Evolutionary conservation across 176 grass and related monocot species (phyloP).

Genomic region (Oryza australiensis): DNA sequence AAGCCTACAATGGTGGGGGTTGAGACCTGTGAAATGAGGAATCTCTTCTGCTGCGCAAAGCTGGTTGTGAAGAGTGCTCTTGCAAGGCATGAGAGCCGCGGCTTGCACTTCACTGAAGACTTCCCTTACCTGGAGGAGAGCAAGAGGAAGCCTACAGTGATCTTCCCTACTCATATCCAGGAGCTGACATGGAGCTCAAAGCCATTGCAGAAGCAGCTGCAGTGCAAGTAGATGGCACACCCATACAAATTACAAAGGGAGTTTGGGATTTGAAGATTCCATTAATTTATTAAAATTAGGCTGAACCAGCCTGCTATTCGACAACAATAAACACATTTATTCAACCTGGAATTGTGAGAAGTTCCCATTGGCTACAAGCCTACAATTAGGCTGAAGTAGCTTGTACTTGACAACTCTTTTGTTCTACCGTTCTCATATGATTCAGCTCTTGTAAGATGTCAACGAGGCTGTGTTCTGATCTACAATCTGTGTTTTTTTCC

Average conservation of each 20-base stretch:
- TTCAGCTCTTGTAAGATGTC: conserved; percentile 30
- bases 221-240: conserved; percentile 45
- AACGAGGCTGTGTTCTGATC: conserved; percentile 15
- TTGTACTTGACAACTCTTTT: background rate
- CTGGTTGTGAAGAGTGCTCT: conserved; percentile 85
- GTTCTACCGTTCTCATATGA: conserved; percentile 18
- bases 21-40: conserved; percentile 87
- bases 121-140: conserved; percentile 94
- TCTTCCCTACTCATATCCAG: conserved; percentile 67
- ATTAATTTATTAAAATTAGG: conserved; percentile 21
- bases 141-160: conserved; percentile 89
- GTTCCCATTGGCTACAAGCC: background rate
- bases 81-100: conserved; percentile 78
- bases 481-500: background rate
- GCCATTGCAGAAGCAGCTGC: conserved; percentile 79
- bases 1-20: conserved; percentile 75
- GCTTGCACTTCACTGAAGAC: conserved; percentile 94
- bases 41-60: conserved; percentile 89
- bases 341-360: conserved; percentile 10
- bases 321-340: conserved; percentile 4
- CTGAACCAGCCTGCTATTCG: conserved; percentile 1
- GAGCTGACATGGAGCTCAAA: conserved; percentile 90
- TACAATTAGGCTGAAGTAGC: conserved; percentile 29
- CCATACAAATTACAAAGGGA: background rate
- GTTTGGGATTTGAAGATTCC: background rate